Conservation (phyloP, 2,329 filamentous ascomycete genomes). For the Colletotrichum paranaense region DNA sequence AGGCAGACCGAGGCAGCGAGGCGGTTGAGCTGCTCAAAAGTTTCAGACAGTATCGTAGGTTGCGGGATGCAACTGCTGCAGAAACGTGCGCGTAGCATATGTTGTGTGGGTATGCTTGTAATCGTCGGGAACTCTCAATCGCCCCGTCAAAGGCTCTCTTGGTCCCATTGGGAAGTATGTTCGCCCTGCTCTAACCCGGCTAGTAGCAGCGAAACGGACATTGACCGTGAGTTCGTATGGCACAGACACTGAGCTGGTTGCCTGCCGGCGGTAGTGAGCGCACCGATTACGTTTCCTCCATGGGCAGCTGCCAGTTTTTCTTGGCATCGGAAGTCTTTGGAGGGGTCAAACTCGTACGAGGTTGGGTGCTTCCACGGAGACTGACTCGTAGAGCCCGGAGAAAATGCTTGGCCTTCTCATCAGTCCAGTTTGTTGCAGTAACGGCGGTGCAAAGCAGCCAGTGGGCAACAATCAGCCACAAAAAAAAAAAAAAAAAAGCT, state of each 20-base stretch:
- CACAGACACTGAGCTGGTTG: not conserved
- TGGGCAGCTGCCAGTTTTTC: conserved; percentile 16
- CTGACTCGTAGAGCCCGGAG: conserved; percentile 16
- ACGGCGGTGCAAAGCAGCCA: not conserved
- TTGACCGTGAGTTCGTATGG: conserved; percentile 6
- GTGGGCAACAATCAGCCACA: not conserved
- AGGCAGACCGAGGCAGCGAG: not conserved
- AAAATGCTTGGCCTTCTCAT: conserved; percentile 11
- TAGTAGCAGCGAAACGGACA: not conserved
- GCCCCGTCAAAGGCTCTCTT: not conserved
- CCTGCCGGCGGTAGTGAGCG: not conserved
- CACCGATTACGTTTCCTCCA: conserved; percentile 16
- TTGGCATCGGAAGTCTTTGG: conserved; percentile 33
- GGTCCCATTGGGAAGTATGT: not conserved
- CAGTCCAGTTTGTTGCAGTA: not conserved
- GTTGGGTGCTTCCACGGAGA: conserved; percentile 17
- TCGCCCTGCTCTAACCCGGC: not conserved
- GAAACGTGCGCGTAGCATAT: not conserved
- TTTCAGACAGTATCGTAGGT: not conserved
- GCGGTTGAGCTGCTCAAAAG: not conserved
- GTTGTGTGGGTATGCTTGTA: not conserved
- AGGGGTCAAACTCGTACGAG: conserved; percentile 23
- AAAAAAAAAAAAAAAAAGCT: not conserved
- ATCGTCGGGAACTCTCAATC: not conserved
- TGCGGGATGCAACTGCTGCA: not conserved